Evolutionary conservation across 2,329 filamentous ascomycete genomes (phyloP), one percentile per base, ranked within the genome.

Genomic region (Ascochyta clinopodiicola): DNA sequence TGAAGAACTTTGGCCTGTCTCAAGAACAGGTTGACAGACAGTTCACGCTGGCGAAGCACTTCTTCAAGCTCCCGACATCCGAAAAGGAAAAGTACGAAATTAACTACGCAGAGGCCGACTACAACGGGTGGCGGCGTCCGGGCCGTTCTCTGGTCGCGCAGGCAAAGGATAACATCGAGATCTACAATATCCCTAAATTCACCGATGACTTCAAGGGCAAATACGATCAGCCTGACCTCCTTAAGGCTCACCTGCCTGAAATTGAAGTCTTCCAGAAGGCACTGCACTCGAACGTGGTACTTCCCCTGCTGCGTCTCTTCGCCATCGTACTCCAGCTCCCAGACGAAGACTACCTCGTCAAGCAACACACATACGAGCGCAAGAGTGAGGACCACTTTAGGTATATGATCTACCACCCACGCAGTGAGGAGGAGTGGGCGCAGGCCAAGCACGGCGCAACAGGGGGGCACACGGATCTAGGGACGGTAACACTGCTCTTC

Each of bases 111-210:
- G 74, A 77, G 6, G 84, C 82, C 1, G 82, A 82, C 27, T 86
- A 86, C 64, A 86, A 86, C 57, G 84, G 84, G 37, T 71, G 58
- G 64, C 58, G 66, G 17, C 54, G 67, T 5, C 57, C 64, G 12
- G 66, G 66, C 4, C 61, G 63, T 2, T 52, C 72, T n/a, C 70
- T 76, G 2, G 78, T 80, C 0, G 73, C 57, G 6, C 55, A 59
- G 10, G 55, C 59, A 81, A 46, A 77, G 68, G 84, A 87, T 62
- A 86, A 86, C 56, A 77, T 84, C 27, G 81, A 87, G 62, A 81
- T 86, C 1, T 86, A 82, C 75, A 86, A 86, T 63, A 80, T 86
- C 7, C 82, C 83, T 47, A 87, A 87, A 59, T 86, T 84, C 64
- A 81, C 85, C 9, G 80, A 82, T 45, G 86, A 87, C 61, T 86